Evolutionary conservation across 768 basidiomycete genomes (phyloP).

Genomic region (Udeniomyces megalosporus): DNA sequence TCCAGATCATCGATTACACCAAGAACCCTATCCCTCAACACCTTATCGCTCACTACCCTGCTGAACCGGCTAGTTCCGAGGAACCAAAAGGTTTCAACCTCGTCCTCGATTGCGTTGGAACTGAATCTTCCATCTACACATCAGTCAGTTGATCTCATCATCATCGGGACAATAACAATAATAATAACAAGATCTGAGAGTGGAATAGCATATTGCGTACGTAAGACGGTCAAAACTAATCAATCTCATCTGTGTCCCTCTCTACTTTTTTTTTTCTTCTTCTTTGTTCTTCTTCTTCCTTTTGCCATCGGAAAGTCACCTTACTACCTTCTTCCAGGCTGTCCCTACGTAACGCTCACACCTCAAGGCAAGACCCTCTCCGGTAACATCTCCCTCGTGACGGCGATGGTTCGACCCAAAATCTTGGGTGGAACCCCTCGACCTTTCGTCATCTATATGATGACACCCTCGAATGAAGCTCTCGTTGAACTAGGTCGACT

Average conservation of each 20-base stretch:
- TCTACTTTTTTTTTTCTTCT: not conserved
- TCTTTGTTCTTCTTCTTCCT: not conserved
- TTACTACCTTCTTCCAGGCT: not conserved
- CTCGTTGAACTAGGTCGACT: not conserved
- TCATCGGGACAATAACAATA: not conserved
- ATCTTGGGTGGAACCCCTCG: not conserved
- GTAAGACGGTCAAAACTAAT: not conserved
- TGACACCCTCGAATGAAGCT: not conserved
- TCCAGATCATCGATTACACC: constrained; percentile 10
- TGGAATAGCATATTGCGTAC: too few relatives aligned
- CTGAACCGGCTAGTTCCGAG: not conserved
- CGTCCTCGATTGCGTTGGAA: constrained; percentile 8
- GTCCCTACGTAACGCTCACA: not conserved
- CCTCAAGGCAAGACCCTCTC: not conserved
- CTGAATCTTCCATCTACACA: not conserved
- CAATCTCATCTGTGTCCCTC: not conserved
- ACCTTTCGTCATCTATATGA: not conserved
- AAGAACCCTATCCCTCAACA: not conserved
- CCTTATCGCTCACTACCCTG: not conserved
- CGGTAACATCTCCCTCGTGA: not conserved
- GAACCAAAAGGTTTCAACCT: constrained; percentile 1
- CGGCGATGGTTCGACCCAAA: not conserved
- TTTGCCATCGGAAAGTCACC: too few relatives aligned
- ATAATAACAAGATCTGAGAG: not conserved
- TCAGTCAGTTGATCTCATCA: not conserved